Conservation (phyloP, 1,284 basidiomycete species). For the Cerioporus squamosus region DNA sequence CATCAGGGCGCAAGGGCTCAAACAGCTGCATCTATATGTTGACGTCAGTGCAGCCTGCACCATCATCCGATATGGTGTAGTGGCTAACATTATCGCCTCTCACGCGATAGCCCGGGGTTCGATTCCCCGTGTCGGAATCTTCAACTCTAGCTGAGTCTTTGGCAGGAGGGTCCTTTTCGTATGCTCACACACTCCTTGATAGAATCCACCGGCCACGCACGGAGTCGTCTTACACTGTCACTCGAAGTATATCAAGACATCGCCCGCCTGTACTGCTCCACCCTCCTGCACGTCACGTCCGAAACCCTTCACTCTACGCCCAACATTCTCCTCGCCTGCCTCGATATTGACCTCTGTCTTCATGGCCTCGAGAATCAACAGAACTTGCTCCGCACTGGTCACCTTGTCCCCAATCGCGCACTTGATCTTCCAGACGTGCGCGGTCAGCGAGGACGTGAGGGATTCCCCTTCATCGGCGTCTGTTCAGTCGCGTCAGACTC, state of each 20-base stretch:
- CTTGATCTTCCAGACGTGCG: constrained; percentile 62
- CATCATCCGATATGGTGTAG: constrained; percentile 20
- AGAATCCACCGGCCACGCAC: background rate
- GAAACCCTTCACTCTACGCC: constrained; percentile 45
- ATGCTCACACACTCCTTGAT: no score
- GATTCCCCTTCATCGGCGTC: constrained; percentile 19
- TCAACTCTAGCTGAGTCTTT: no score
- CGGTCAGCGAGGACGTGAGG: constrained; percentile 51
- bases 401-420: constrained; percentile 50
- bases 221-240: no score
- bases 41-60: no score
- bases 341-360: constrained; percentile 66
- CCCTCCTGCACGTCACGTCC: constrained; percentile 48
- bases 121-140: constrained; percentile 23
- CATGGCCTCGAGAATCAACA: constrained; percentile 73
- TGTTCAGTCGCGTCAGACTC: no score
- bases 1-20: no score
- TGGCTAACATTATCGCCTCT: constrained; percentile 24
- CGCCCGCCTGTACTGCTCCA: constrained; percentile 46
- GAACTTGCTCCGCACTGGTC: constrained; percentile 47
- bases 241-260: constrained; percentile 44
- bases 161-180: no score
- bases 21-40: no score
- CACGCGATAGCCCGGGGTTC: constrained; percentile 26
- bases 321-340: constrained; percentile 50